Conservation (phyloP, 192 early-diverging fungal genomes). For the Chytriomyces confervae region DNA sequence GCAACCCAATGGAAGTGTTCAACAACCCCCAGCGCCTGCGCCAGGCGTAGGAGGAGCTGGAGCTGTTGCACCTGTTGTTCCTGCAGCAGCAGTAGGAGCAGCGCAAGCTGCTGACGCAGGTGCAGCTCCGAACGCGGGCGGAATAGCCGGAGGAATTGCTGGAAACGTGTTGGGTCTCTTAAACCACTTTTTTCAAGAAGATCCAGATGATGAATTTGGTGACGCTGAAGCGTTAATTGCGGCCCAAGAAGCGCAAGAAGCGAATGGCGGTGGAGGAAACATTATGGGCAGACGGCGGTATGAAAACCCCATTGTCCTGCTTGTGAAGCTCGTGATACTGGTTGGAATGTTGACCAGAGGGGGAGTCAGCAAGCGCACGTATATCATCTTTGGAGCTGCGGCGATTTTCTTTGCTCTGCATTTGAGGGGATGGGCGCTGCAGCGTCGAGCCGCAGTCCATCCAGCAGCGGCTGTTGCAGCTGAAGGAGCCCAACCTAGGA, state of each 20-base stretch:
- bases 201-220: slow-evolving; percentile 7
- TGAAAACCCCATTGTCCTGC: background rate
- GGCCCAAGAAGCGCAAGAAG: background rate
- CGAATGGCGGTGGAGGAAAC: background rate
- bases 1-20: too few relatives aligned
- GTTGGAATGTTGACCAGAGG: background rate
- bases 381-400: background rate
- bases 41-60: too few relatives aligned
- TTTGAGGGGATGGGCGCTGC: background rate
- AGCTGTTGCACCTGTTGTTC: background rate
- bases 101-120: background rate
- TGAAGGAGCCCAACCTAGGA: background rate
- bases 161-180: background rate
- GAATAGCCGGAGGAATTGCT: background rate
- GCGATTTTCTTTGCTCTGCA: background rate
- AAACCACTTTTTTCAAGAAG: background rate
- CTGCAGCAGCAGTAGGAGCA: background rate
- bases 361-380: background rate
- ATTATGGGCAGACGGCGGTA: background rate
- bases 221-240: background rate
- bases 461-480: background rate
- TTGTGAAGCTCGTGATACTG: background rate
- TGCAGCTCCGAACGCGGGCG: background rate
- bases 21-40: too few relatives aligned
- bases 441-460: background rate